A percentile compares a stretch with the other conserved stretches of the same genome.
Conservation (phyloP, 495 filamentous ascomycete species). For the Hyaloscypha finlandica region DNA sequence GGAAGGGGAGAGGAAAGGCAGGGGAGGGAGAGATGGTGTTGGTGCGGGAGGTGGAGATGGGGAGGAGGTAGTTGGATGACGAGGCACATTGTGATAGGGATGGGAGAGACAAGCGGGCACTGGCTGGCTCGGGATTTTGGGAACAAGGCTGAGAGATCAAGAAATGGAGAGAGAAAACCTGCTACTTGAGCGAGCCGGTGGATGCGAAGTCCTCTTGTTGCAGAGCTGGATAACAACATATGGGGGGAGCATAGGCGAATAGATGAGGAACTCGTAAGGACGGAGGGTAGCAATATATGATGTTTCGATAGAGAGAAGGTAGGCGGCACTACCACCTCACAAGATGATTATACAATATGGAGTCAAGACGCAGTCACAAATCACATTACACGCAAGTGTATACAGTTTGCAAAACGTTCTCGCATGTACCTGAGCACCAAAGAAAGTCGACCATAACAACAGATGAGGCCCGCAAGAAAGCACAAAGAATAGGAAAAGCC, state of each 20-base stretch:
- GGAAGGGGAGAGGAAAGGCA: constrained; percentile 31
- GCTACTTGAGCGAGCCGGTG: no score
- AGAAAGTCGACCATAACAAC: constrained; percentile 22
- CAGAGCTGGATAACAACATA: no score
- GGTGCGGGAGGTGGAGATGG: constrained; percentile 60
- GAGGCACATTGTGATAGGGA: no score
- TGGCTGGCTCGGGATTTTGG: no score
- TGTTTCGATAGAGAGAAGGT: not conserved
- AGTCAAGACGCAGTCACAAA: not conserved
- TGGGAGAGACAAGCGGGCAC: no score
- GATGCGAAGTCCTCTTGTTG: no score
- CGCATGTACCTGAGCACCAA: constrained; percentile 24
- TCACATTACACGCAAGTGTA: constrained; percentile 13
- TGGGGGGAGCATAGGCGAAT: no score
- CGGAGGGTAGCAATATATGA: not conserved
- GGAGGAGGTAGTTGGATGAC: constrained; percentile 40
- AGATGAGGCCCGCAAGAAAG: constrained; percentile 7
- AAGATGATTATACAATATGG: not conserved
- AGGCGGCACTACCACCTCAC: not conserved
- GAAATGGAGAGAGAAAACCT: no score
- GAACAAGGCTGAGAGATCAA: no score
- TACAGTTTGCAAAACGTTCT: constrained; percentile 17
- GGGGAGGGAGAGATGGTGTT: constrained; percentile 34
- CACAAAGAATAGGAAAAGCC: constrained; percentile 9
- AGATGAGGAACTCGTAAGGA: no score